These are phyloP conservation scores for Pseudogymnoascus destructans DNA, from an alignment of 2,329 filamentous ascomycete genomes.

Conservation along the genomic window DNA sequence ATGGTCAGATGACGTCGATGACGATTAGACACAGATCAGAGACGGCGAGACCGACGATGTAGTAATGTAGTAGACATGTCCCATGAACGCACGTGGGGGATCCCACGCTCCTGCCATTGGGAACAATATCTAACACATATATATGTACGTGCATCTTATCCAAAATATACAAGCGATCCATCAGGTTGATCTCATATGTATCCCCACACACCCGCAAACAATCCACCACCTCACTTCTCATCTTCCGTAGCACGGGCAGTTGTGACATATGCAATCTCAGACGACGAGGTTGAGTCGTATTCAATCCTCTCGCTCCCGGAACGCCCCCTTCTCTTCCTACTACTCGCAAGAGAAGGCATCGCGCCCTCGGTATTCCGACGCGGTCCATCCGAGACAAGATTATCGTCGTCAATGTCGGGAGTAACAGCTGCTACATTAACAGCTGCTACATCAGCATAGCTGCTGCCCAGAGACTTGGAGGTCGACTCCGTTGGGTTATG, in stretches of 20 bases:
- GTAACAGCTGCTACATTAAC: background rate
- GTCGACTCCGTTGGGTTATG: background rate
- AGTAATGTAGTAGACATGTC: background rate
- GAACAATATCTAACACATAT: background rate
- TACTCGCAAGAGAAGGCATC: background rate
- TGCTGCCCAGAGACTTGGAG: background rate
- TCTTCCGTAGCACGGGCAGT: background rate
- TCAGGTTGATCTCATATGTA: background rate
- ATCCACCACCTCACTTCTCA: background rate
- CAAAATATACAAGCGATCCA: background rate
- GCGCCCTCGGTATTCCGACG: background rate
- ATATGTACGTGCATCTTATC: constrained; percentile 3
- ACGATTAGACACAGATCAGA: background rate
- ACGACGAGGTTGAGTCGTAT: constrained; percentile 1
- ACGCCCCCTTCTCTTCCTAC: background rate
- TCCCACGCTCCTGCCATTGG: background rate
- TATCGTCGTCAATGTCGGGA: background rate
- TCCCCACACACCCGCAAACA: background rate
- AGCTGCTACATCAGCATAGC: constrained; percentile 6
- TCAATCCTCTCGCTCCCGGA: background rate
- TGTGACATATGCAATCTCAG: background rate
- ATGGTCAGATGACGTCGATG: constrained; percentile 6
- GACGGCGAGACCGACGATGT: background rate
- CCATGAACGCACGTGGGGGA: background rate
- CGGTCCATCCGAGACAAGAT: background rate